Conservation (phyloP, 2,329 filamentous ascomycete genomes). For the Clonostachys byssicola region DNA sequence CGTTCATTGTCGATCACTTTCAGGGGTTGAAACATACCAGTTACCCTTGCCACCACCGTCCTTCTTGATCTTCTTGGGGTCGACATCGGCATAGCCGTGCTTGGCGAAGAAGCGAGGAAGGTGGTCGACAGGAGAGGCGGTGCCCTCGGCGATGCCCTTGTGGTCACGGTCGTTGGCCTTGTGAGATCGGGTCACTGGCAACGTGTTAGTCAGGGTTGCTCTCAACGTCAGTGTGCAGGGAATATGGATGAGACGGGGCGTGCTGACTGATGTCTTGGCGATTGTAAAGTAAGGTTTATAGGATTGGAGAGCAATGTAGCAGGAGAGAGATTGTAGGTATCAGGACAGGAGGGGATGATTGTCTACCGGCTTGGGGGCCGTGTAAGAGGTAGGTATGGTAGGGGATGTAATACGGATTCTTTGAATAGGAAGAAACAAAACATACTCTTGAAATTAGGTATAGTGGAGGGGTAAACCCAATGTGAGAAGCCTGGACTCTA, state of each 20-base stretch:
- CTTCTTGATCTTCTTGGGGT: conserved; percentile 96
- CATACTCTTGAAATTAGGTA: no score
- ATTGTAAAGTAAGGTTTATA: neutral
- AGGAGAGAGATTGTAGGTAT: neutral
- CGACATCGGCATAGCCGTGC: conserved; percentile 71
- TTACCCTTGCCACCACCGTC: conserved; percentile 89
- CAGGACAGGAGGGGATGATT: neutral
- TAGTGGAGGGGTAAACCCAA: no score
- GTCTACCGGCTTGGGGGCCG: no score
- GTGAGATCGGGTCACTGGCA: conserved; percentile 91
- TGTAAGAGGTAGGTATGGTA: no score
- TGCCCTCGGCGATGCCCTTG: conserved; percentile 71
- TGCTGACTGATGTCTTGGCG: neutral
- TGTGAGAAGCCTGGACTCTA: no score
- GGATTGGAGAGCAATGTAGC: neutral
- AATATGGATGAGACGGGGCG: neutral
- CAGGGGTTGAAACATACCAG: conserved; percentile 55
- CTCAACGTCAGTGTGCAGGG: neutral
- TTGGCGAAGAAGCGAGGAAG: conserved; percentile 94
- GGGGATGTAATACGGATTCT: no score
- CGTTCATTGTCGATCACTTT: neutral
- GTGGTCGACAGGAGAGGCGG: conserved; percentile 63
- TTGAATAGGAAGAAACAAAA: no score
- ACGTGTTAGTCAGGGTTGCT: conserved; percentile 4
- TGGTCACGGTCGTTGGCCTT: conserved; percentile 95